Base-by-base conservation (phyloP, 1,139 yeast species). In the Arxiozyma telluris region DNA sequence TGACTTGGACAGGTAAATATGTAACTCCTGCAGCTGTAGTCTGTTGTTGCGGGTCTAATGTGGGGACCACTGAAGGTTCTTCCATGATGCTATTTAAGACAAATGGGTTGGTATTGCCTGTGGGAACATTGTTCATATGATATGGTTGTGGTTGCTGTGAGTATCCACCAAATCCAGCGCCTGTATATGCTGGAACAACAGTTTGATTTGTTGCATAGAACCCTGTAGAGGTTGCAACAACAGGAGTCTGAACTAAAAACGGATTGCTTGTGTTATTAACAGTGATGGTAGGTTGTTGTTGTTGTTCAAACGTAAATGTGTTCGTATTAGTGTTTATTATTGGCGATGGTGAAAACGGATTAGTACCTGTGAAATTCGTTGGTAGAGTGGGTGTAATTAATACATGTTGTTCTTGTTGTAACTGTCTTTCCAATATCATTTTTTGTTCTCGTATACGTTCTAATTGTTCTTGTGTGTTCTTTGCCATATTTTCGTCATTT, bases 141-240 rank as follows among this genome's bases (percentile, higher is more conserved):
- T 43, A 23, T 41, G 50, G 47, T n/a, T 44, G 50, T 41, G 50
- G 47, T n/a, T 44, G 50, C 38, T 50, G 42, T 20, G 56, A 39
- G 62, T 77, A 77, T 4, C 82, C 82, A 20, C 84, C 83, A 67
- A 79, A 80, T 0, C 85, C 85, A 46, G 75, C 75, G 12, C 85
- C 85, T 18, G 86, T 81, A 58, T 70, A 73, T 1, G 73, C 63
- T 41, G 79, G 68, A 47, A 65, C 55, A 45, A 66, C 55, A 30
- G 58, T 55, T 12, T 59, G 50, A 42, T 63, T 54, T 42, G 57
- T 49, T 20, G 60, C 50, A 30, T 59, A 43, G 59, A 69, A 58
- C 12, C 56, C 56, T 12, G 50, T 53, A 12, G 34, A n/a, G 8
- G 25, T 41, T 5, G 42, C 22, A 1, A 50, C n/a, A 27, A 50